Conservation (phyloP, 2,329 filamentous ascomycete species). For the Pyrenochaeta sp. region DNA sequence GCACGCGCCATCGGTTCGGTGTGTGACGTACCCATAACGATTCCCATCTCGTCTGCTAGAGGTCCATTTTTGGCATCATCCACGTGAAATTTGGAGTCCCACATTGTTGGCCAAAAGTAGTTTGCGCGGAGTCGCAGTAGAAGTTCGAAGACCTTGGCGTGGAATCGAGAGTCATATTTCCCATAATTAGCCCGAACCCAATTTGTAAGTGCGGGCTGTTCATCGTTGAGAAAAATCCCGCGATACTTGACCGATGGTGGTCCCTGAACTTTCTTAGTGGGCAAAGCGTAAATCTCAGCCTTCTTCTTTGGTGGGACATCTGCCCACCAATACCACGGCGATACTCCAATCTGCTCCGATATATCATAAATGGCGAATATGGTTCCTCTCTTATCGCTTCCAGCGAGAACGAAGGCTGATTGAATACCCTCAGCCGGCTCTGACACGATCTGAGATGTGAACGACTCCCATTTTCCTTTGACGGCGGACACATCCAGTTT, state of each 20-base stretch:
- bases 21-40: conserved; percentile 74
- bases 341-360: conserved; percentile 74
- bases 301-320: conserved; percentile 63
- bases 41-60: conserved; percentile 72
- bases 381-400: conserved; percentile 68
- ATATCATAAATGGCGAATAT: conserved; percentile 74
- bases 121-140: conserved; percentile 73
- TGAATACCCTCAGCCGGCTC: conserved; percentile 63
- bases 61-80: conserved; percentile 72
- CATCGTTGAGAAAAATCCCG: conserved; percentile 73
- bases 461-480: conserved; percentile 72
- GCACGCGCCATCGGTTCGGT: conserved; percentile 72
- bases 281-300: conserved; percentile 62
- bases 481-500: conserved; percentile 64
- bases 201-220: conserved; percentile 68
- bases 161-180: conserved; percentile 65
- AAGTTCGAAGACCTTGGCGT: conserved; percentile 72
- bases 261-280: conserved; percentile 61
- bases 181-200: conserved; percentile 65
- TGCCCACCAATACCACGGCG: conserved; percentile 72
- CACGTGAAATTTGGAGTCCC: conserved; percentile 72
- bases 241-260: conserved; percentile 70
- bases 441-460: conserved; percentile 64
- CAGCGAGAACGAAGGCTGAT: conserved; percentile 68
- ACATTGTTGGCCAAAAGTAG: conserved; percentile 75